Evolutionary conservation across 129 eudicot species (phyloP).

Genomic region (Saussurea involucrata): DNA sequence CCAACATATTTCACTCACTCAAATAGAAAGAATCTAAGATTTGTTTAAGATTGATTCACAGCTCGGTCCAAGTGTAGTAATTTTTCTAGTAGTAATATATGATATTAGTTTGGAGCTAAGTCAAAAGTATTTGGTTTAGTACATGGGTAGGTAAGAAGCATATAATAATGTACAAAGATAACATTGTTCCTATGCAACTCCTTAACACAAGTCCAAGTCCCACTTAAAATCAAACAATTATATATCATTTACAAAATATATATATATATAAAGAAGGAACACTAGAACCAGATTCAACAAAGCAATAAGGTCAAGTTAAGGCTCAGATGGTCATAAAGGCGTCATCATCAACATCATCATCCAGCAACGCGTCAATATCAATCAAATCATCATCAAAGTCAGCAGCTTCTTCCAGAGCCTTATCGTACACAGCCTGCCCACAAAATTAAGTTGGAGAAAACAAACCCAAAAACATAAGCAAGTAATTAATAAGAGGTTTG

Average conservation of each 20-base stretch:
- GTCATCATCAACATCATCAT: conserved; percentile 66
- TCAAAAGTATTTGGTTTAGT: not conserved
- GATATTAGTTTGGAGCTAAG: conserved; percentile 13
- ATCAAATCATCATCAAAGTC: conserved; percentile 72
- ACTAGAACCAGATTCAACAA: conserved; percentile 23
- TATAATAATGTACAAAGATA: not conserved
- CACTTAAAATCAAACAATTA: conserved; percentile 18
- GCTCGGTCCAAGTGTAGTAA: not conserved
- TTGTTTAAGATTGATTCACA: not conserved
- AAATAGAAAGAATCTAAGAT: not conserved
- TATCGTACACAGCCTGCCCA: conserved; percentile 53
- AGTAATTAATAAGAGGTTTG: not conserved
- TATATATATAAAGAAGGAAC: conserved; percentile 6
- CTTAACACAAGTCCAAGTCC: not conserved
- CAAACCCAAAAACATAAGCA: not conserved
- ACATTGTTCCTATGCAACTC: not conserved
- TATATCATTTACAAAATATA: conserved; percentile 31
- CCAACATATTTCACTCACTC: not conserved
- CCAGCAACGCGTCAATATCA: conserved; percentile 67
- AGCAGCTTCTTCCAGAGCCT: conserved; percentile 40
- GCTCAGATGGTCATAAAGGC: conserved; percentile 44
- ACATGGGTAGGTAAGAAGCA: conserved; percentile 2
- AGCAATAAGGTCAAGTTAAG: not conserved
- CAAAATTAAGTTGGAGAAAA: not conserved
- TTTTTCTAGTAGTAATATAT: conserved; percentile 9